Evolutionary conservation across 2,329 filamentous ascomycete species (phyloP), one percentile per base, ranked within the genome.

Genomic region (Apiospora saccharicola): DNA sequence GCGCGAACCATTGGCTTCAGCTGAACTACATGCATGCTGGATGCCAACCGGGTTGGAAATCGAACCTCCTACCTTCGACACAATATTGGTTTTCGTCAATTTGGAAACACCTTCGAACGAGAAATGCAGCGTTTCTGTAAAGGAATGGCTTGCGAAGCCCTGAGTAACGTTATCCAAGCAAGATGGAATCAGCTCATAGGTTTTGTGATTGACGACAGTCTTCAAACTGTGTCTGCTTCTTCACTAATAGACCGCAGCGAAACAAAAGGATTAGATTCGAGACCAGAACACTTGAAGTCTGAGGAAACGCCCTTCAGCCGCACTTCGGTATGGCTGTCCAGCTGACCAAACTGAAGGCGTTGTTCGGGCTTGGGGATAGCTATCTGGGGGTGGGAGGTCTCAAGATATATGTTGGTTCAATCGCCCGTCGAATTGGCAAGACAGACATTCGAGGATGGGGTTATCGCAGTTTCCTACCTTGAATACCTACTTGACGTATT

Each of bases 1-100:
- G 51, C 24, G 30, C 53, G 53, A n/a, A 61, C 53, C 53, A 61
- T 61, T 61, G 53, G 19, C 30, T 37, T 37, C 30, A 37, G 53
- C 53, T 61, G 53, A 61, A 61, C 30, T 19, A n/a, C 19, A 16
- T 19, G 24, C 19, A 16, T 19, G 24, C 24, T 30, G 26, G 51
- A 30, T 24, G 51, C 24, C 51, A 16, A 14, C 16, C 51, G 30
- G 4, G 6, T 5, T 57, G 24, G 3, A 4, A 14, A 26, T 13
- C n/a, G 4, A 26, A 26, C 1, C 19, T 26, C n/a, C 8, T 24
- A 51, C 4, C 12, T 51, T 13, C 49, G 12, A n/a, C n/a, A n/a
- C 10, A n/a, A n/a, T 6, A 6, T 6, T 22, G 22, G 37, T 10
- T 10, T 12, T 51, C 10, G 12, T 22, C 47, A 24, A 24, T 51